Evolutionary conservation across 73 alveolate species (phyloP).

Genomic region (Halteria grandinella): DNA sequence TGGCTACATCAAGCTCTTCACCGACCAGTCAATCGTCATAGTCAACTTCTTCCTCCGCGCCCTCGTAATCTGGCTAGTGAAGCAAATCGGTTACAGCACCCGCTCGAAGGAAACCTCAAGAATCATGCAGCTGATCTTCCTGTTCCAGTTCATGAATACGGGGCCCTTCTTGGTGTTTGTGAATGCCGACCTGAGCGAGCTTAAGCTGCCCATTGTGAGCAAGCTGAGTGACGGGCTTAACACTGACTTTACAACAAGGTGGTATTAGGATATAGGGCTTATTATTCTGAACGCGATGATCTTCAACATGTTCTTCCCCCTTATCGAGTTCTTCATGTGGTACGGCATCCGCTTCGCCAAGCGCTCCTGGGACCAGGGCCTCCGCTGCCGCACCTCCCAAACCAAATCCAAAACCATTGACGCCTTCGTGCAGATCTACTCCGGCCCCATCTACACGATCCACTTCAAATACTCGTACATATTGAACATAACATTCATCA

Average conservation of each 20-base stretch:
- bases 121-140: slow-evolving; percentile 33
- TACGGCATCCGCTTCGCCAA: not conserved
- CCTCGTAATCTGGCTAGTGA: slow-evolving; percentile 33
- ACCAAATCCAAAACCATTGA: slow-evolving; percentile 11
- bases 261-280: slow-evolving; percentile 51
- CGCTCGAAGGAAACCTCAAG: slow-evolving; percentile 1
- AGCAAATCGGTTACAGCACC: slow-evolving; percentile 54
- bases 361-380: slow-evolving; percentile 3
- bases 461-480: slow-evolving; percentile 45
- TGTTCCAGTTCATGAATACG: slow-evolving; percentile 51
- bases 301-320: slow-evolving; percentile 36
- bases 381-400: not conserved
- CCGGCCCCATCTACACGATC: slow-evolving; percentile 46
- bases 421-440: slow-evolving; percentile 14
- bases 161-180: slow-evolving; percentile 54
- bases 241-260: slow-evolving; percentile 24
- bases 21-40: slow-evolving; percentile 32
- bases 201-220: not conserved
- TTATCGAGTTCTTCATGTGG: slow-evolving; percentile 35
- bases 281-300: slow-evolving; percentile 21
- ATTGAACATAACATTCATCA: slow-evolving; percentile 31
- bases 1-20: not conserved
- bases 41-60: slow-evolving; percentile 37
- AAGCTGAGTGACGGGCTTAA: slow-evolving; percentile 6
- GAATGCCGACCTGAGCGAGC: slow-evolving; percentile 48